Evolutionary conservation across 2,329 filamentous ascomycete genomes (phyloP).

Genomic region (Zarea fungicola): DNA sequence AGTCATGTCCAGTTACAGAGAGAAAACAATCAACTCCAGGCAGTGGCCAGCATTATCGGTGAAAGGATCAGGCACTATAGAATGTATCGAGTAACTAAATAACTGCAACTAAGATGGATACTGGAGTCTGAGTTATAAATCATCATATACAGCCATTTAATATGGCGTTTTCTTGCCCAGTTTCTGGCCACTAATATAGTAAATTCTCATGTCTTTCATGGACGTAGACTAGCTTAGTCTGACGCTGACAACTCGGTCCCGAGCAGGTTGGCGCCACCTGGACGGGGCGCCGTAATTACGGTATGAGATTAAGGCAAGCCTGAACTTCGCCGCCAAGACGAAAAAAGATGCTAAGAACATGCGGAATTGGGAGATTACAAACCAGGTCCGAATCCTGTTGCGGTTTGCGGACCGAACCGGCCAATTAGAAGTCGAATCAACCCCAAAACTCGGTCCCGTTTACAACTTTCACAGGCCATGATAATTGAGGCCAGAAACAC

Average conservation of each 20-base stretch:
- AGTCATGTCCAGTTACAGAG: slow-evolving; percentile 20
- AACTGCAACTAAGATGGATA: neutral
- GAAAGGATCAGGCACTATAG: slow-evolving; percentile 28
- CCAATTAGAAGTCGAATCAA: slow-evolving; percentile 1
- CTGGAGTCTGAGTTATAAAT: neutral
- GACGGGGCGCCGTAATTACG: too few relatives aligned
- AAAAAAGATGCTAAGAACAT: neutral
- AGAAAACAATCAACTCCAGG: slow-evolving; percentile 28
- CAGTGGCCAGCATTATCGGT: slow-evolving; percentile 23
- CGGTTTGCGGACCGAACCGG: neutral
- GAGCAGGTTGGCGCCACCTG: too few relatives aligned
- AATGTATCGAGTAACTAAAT: slow-evolving; percentile 7
- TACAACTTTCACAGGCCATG: too few relatives aligned
- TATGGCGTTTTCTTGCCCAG: too few relatives aligned
- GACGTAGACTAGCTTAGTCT: too few relatives aligned
- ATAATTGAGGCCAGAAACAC: too few relatives aligned
- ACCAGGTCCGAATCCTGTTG: slow-evolving; percentile 5
- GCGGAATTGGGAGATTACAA: neutral
- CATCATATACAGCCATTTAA: too few relatives aligned
- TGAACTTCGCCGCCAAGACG: neutral
- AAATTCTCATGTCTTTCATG: too few relatives aligned
- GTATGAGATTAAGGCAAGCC: too few relatives aligned
- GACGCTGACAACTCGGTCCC: too few relatives aligned
- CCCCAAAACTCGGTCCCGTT: neutral
- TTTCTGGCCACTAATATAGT: too few relatives aligned